phyloP scores from a whole-genome alignment of 164 flowering plant species.

The Umbellularia californica region DNA sequence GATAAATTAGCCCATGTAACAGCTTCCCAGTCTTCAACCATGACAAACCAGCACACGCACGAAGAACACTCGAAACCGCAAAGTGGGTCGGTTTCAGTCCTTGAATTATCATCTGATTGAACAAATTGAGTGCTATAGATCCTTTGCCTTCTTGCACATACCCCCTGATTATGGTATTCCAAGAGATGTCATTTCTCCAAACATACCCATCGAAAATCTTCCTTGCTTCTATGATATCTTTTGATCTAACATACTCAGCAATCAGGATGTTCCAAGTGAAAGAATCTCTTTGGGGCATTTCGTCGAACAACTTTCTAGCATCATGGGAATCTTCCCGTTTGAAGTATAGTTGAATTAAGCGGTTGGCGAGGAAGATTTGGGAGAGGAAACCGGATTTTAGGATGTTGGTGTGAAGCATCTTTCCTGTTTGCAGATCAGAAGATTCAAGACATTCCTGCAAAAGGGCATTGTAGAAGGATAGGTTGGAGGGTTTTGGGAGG shows the following conservation, averaged over 20 bases:
- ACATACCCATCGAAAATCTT: slow-evolving; percentile 31
- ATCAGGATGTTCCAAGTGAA: slow-evolving; percentile 92
- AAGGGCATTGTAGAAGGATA: slow-evolving; percentile 63
- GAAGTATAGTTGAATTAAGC: slow-evolving; percentile 74
- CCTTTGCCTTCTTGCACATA: slow-evolving; percentile 10
- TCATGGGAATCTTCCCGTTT: slow-evolving; percentile 44
- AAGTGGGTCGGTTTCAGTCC: slow-evolving; percentile 6
- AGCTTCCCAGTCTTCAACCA: slow-evolving; percentile 12
- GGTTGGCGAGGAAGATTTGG: slow-evolving; percentile 56
- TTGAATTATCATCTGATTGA: background rate
- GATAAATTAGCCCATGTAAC: slow-evolving; percentile 12
- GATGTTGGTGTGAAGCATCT: slow-evolving; percentile 66
- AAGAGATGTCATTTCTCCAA: slow-evolving; percentile 10
- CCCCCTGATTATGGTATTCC: slow-evolving; percentile 14
- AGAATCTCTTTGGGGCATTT: slow-evolving; percentile 57
- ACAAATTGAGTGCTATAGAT: slow-evolving; percentile 5
- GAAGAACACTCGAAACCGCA: slow-evolving; percentile 12
- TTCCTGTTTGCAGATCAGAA: slow-evolving; percentile 34
- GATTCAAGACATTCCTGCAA: slow-evolving; percentile 63
- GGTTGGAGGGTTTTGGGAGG: slow-evolving; percentile 40
- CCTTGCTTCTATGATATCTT: slow-evolving; percentile 40
- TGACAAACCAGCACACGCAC: slow-evolving; percentile 6
- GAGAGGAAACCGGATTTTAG: slow-evolving; percentile 53
- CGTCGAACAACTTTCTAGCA: slow-evolving; percentile 51
- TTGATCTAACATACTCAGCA: slow-evolving; percentile 67